Evolutionary conservation across 441 rosid species (phyloP).

Genomic region (Erodium trifolium): DNA sequence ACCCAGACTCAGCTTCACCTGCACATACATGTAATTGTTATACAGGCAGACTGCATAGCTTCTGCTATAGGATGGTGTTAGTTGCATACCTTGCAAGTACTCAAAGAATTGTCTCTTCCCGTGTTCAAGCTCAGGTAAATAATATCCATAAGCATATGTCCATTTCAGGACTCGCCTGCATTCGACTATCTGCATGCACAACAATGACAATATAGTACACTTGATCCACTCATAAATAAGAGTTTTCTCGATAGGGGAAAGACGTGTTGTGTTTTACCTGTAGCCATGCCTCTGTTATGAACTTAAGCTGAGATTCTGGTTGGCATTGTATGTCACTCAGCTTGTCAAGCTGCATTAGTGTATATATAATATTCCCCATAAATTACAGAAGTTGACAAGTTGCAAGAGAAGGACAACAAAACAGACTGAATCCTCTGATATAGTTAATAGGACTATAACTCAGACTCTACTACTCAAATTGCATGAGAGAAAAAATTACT

Average conservation of each 20-base stretch:
- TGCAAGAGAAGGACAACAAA: not conserved
- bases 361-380: not conserved
- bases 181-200: constrained; percentile 50
- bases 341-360: constrained; percentile 48
- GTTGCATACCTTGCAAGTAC: constrained; percentile 57
- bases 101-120: constrained; percentile 66
- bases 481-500: not conserved
- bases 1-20: constrained; percentile 78
- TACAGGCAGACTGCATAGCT: constrained; percentile 7
- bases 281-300: constrained; percentile 73
- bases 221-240: constrained; percentile 4
- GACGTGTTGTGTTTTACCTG: constrained; percentile 36
- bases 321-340: constrained; percentile 68
- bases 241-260: constrained; percentile 7
- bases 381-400: constrained; percentile 9
- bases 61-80: not conserved
- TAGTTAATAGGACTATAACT: not conserved
- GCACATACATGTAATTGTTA: constrained; percentile 13
- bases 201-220: not conserved
- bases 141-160: constrained; percentile 80
- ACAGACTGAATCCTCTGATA: not conserved
- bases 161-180: constrained; percentile 78
- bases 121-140: constrained; percentile 52
- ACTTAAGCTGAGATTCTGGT: constrained; percentile 73
- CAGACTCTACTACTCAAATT: not conserved